These are phyloP conservation scores for Cercis canadensis DNA, from an alignment of 306 rosid species.

Conservation along the genomic window DNA sequence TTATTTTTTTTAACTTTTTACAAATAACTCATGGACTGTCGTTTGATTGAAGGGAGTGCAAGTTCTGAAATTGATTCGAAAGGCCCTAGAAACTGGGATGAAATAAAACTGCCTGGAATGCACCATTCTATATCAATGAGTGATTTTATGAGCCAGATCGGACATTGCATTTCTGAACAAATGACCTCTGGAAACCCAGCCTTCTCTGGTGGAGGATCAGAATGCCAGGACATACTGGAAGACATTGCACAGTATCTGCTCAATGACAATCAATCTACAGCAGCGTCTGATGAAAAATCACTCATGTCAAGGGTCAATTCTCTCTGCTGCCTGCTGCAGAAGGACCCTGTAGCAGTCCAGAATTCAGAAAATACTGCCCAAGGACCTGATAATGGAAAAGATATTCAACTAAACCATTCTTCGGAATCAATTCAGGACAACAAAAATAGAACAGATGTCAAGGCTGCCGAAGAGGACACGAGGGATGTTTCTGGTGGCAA, in stretches of 20 bases:
- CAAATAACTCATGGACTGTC: slow-evolving; percentile 50
- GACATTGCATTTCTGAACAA: slow-evolving; percentile 74
- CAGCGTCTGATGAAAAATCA: slow-evolving; percentile 78
- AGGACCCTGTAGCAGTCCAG: slow-evolving; percentile 60
- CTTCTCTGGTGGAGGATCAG: slow-evolving; percentile 52
- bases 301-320: slow-evolving; percentile 92
- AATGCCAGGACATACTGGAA: slow-evolving; percentile 64
- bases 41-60: slow-evolving; percentile 64
- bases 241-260: slow-evolving; percentile 76
- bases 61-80: slow-evolving; percentile 61
- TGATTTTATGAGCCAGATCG: slow-evolving; percentile 76
- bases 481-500: slow-evolving; percentile 51
- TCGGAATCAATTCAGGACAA: slow-evolving; percentile 32
- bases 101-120: slow-evolving; percentile 72
- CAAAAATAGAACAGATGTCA: slow-evolving; percentile 36
- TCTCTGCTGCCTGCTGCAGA: slow-evolving; percentile 81
- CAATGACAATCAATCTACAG: slow-evolving; percentile 65
- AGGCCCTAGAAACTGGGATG: slow-evolving; percentile 61
- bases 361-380: slow-evolving; percentile 41
- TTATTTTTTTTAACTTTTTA: slow-evolving; percentile 1
- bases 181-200: slow-evolving; percentile 59
- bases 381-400: slow-evolving; percentile 46
- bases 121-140: slow-evolving; percentile 78
- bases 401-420: slow-evolving; percentile 34
- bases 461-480: slow-evolving; percentile 46